Base-by-base conservation (phyloP, 352 stramenopile genomes). In the Globisporangium sylvaticum region DNA sequence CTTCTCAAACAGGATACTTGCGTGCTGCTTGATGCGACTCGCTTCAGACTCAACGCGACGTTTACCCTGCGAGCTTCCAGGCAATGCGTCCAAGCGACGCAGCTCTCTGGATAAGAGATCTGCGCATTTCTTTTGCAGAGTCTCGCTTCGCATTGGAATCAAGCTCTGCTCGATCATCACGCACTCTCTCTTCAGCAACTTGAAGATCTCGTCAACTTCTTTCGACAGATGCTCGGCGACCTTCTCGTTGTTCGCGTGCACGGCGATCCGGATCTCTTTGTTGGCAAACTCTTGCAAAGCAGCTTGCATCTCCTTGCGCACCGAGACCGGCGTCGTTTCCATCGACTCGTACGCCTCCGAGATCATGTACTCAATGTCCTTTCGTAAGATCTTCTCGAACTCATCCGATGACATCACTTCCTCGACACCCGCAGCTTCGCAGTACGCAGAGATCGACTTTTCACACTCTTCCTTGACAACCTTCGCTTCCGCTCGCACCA, bases 401-500 rank as follows among this genome's bases (percentile, higher is more conserved):
- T 80, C 72, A 0, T 78, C 74, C 10, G 77, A 84, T 12, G 83
- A 79, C 15, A 90, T 68, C 8, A 90, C 63, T 31, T 92, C 82
- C 74, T 92, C 78, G 2, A 83, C 48, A 15, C 72, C 78, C 62
- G 78, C 75, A 69, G 85, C 79, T 67, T 91, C 82, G n/a, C 86
- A 91, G 53, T 87, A 83, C 14, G 73, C 73, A 0, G 79, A 62
- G 64, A 95, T 95, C 24, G 74, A 74, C 31, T 81, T 80, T 52
- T 92, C 79, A 42, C 73, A 92, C 22, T 69, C 72, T 50, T 85
- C 78, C 64, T 91, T 87, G 3, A 74, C 66, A 20, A 79, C 81
- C 50, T 87, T 84, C 6, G 84, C 86, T 62, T 96, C 83, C 0
- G 86, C 84, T 56, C 87, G 84, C 32, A 93, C 86, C 75, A 96